Evolutionary conservation across 139 green algal species (phyloP).

Genomic region (Volvox africanus): DNA sequence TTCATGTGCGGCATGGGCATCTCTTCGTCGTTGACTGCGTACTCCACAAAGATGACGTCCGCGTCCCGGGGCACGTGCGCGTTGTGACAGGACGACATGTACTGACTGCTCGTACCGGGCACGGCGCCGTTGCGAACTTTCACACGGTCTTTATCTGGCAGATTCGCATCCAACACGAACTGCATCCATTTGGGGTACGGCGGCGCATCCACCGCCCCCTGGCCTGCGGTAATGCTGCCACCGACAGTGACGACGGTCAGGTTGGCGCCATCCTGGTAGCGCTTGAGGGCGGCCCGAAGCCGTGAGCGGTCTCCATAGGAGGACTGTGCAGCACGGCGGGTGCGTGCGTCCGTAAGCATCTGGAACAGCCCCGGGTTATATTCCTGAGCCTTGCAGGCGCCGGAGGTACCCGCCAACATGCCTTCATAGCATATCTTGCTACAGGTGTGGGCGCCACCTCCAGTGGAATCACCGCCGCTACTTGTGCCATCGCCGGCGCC

Average conservation of each 20-base stretch:
- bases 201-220: conserved; percentile 40
- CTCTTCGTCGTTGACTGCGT: conserved; percentile 52
- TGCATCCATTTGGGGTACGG: conserved; percentile 13
- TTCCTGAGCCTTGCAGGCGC: not conserved
- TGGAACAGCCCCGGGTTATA: conserved; percentile 23
- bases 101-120: conserved; percentile 49
- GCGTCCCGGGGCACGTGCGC: conserved; percentile 46
- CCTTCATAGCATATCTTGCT: conserved; percentile 4
- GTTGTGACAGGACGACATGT: conserved; percentile 50
- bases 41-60: conserved; percentile 65
- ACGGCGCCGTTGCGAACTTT: conserved; percentile 52
- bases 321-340: not conserved
- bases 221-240: conserved; percentile 43
- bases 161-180: not conserved
- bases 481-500: not conserved
- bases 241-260: conserved; percentile 27
- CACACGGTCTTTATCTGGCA: not conserved
- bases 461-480: not conserved
- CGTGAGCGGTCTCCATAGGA: conserved; percentile 9
- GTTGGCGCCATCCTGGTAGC: conserved; percentile 29
- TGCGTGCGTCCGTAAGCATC: conserved; percentile 11
- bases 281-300: conserved; percentile 31
- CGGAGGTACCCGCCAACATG: not conserved
- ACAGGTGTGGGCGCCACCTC: not conserved
- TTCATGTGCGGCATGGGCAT: conserved; percentile 41